phyloP scores from a whole-genome alignment of 768 basidiomycete species.

The Plicaturopsis crispa region DNA sequence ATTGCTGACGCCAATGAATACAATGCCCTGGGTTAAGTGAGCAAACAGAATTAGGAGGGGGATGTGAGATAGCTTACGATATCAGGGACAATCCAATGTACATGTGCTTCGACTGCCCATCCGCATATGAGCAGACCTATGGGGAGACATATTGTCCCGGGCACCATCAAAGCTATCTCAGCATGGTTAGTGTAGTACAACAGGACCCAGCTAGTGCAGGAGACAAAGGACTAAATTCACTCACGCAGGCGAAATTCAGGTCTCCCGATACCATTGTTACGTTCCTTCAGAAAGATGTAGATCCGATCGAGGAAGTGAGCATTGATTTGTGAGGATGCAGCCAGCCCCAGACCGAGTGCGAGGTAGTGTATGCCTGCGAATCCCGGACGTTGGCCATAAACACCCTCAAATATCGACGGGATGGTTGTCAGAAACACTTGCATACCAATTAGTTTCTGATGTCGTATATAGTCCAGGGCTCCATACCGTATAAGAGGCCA shows the following conservation, averaged over 20 bases:
- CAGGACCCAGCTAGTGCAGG: too few relatives aligned
- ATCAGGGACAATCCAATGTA: conserved; percentile 54
- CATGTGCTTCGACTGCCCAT: conserved; percentile 43
- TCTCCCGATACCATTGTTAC: conserved; percentile 34
- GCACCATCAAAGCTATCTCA: conserved; percentile 25
- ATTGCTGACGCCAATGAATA: conserved; percentile 39
- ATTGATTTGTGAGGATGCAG: conserved; percentile 39
- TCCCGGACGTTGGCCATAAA: conserved; percentile 48
- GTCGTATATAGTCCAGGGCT: not conserved
- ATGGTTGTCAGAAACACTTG: conserved; percentile 64
- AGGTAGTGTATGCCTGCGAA: conserved; percentile 66
- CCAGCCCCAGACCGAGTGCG: conserved; percentile 59
- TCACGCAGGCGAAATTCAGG: conserved; percentile 39
- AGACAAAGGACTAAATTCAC: conserved; percentile 7
- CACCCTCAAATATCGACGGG: conserved; percentile 44
- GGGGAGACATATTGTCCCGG: conserved; percentile 43
- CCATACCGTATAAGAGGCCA: conserved; percentile 50
- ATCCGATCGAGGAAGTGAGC: conserved; percentile 49
- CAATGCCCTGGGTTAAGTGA: conserved; percentile 33
- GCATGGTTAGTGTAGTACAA: not conserved
- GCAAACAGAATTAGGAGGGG: conserved; percentile 6
- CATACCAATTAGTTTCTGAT: conserved; percentile 1
- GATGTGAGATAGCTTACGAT: conserved; percentile 25
- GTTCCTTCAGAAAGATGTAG: conserved; percentile 41
- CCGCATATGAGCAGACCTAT: conserved; percentile 56